Evolutionary conservation across 345 rosid species (phyloP), one percentile per base, ranked within the genome.

Genomic region (Salix dunnii): DNA sequence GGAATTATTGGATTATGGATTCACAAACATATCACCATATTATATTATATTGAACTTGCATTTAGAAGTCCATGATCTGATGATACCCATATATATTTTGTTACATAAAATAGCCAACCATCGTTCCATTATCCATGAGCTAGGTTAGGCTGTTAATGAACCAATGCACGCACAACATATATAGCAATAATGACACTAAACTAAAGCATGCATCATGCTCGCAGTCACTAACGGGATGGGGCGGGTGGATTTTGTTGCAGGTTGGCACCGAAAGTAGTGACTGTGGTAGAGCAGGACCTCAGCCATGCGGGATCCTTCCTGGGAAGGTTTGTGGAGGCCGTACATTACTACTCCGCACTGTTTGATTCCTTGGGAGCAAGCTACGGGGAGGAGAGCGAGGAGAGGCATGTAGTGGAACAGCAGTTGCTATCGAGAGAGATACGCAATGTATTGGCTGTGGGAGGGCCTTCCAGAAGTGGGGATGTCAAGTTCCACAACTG

Each of bases 341-440:
- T 96, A 75, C 99, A 96, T 84, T 96, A 96, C 85, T 96, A 96
- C 84, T 96, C 99, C 1, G 99, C 99, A 0, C 74, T 96, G 65
- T 96, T 96, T 30, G 99, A 96, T 67, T 96, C 99, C 0, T 80
- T 96, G 0, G 99, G 99, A 25, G 98, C 99, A 1, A 92, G 98
- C 85, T 91, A 92, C 38, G 97, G 97, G 0, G 99, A 96, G 78
- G 99, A 96, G 87, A 93, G 98, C 75, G 98, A 96, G 83, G 97
- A 96, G 87, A 85, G 99, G 71, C 98, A 96, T 27, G 96, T 90
- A 7, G 99, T 96, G 71, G 99, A 96, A 83, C 99, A 96, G 79
- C 99, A 93, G 86, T 85, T 96, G 62, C 83, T 96, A 6, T 96
- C 99, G 1, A 88, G 89, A 67, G 99, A 96, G 85, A 96, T 96